Evolutionary conservation across 1,284 basidiomycete species (phyloP).

Genomic region (Microbotryum violaceum): DNA sequence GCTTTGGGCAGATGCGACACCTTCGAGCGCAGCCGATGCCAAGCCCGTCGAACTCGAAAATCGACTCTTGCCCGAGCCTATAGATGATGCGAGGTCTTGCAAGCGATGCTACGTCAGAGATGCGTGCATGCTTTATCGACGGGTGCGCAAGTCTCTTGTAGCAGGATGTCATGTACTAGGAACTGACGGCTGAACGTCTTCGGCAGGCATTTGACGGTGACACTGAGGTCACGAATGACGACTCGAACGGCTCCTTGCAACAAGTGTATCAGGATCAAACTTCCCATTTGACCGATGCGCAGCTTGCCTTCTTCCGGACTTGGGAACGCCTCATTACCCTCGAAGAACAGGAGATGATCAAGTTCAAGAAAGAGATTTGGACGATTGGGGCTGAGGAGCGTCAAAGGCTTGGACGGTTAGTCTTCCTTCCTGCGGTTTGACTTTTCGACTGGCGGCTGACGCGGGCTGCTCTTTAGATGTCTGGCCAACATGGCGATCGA

Average conservation of each 20-base stretch:
- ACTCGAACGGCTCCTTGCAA: slow-evolving; percentile 57
- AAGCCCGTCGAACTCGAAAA: slow-evolving; percentile 33
- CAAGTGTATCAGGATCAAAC: slow-evolving; percentile 72
- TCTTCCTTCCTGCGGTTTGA: not conserved
- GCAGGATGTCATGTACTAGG: not conserved
- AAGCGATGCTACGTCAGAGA: slow-evolving; percentile 73
- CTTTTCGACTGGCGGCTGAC: not conserved
- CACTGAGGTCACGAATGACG: slow-evolving; percentile 15
- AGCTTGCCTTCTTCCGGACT: slow-evolving; percentile 72
- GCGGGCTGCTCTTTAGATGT: slow-evolving; percentile 41
- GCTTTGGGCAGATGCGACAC: slow-evolving; percentile 14
- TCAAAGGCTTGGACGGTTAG: slow-evolving; percentile 63
- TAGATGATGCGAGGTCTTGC: slow-evolving; percentile 73
- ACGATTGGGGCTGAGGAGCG: slow-evolving; percentile 74
- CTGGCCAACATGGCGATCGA: slow-evolving; percentile 70
- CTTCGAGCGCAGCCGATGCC: not conserved
- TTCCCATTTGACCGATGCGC: slow-evolving; percentile 61
- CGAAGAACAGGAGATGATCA: slow-evolving; percentile 78
- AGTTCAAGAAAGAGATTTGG: slow-evolving; percentile 88
- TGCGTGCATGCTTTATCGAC: slow-evolving; percentile 88
- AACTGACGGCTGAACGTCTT: not conserved
- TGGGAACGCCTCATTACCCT: slow-evolving; percentile 84
- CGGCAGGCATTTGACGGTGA: slow-evolving; percentile 62
- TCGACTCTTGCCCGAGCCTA: slow-evolving; percentile 72
- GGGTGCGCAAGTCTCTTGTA: slow-evolving; percentile 47